A percentile compares a stretch with the other conserved stretches of the same genome.
Conservation (phyloP, 83 land plant genomes). For the Picea engelmannii region DNA sequence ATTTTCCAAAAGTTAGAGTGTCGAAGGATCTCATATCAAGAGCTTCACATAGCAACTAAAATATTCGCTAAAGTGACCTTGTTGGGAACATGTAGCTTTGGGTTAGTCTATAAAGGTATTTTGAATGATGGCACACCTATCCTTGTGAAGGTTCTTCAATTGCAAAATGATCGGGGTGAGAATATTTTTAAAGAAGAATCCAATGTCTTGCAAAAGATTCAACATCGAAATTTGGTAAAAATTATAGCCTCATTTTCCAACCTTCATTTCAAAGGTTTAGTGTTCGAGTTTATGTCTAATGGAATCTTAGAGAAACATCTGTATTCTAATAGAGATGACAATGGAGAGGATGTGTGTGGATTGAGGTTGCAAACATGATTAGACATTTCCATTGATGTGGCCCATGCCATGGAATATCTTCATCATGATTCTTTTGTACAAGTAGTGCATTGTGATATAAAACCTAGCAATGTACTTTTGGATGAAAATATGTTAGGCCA, state of each 20-base stretch:
- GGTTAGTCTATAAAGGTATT: background rate
- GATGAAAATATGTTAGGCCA: constrained; percentile 13
- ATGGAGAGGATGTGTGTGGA: background rate
- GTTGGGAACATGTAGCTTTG: background rate
- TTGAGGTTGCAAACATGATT: background rate
- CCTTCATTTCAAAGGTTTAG: constrained; percentile 15
- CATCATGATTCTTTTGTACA: constrained; percentile 20
- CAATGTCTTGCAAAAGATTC: constrained; percentile 13
- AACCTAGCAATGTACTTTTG: constrained; percentile 21
- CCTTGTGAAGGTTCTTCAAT: constrained; percentile 29
- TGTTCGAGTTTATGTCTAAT: constrained; percentile 13
- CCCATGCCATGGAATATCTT: constrained; percentile 27
- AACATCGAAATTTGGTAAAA: constrained; percentile 26
- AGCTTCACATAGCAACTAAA: background rate
- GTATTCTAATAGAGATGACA: background rate
- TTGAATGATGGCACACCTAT: background rate
- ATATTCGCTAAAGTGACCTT: no score
- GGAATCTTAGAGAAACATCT: constrained; percentile 15
- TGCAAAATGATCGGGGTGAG: background rate
- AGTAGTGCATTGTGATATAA: constrained; percentile 24
- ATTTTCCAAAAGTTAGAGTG: background rate
- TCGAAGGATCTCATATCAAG: background rate
- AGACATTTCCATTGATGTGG: constrained; percentile 28
- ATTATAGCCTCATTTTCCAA: constrained; percentile 14
- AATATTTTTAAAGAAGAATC: constrained; percentile 38